phyloP scores from a whole-genome alignment of 768 basidiomycete species.

The Mycena polygramma region DNA sequence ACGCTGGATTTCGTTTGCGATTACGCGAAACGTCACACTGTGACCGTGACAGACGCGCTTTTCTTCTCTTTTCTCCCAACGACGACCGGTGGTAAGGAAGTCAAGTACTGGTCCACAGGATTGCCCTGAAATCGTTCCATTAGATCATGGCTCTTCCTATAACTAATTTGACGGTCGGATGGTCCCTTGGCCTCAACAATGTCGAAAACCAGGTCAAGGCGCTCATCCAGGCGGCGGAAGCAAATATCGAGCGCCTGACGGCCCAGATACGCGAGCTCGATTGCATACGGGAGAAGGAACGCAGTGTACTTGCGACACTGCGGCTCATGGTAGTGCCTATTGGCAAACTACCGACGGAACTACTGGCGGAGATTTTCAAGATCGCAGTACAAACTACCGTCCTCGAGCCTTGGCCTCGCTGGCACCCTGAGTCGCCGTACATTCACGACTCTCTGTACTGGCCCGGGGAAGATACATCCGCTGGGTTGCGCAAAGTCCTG shows the following conservation, averaged over 20 bases:
- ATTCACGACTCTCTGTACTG: background rate
- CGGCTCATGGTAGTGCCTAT: constrained; percentile 16
- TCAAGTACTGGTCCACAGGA: background rate
- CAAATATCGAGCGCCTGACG: constrained; percentile 28
- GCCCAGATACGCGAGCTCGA: constrained; percentile 5
- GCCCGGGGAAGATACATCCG: no score
- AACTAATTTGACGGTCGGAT: background rate
- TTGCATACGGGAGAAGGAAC: constrained; percentile 15
- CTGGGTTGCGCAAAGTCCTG: background rate
- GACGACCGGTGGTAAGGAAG: background rate
- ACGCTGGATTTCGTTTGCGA: no score
- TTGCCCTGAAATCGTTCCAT: background rate
- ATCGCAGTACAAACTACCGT: constrained; percentile 1
- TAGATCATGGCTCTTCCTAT: background rate
- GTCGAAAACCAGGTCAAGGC: constrained; percentile 23
- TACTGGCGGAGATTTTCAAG: constrained; percentile 22
- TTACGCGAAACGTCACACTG: background rate
- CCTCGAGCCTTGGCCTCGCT: background rate
- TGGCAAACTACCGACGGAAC: constrained; percentile 24
- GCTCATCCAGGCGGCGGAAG: constrained; percentile 23
- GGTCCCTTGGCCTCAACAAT: constrained; percentile 13
- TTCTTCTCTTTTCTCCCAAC: background rate
- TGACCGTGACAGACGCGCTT: background rate
- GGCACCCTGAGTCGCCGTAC: no score
- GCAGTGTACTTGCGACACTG: constrained; percentile 6